phyloP scores from a whole-genome alignment of 345 rosid species.

The Eutrema yunnanense region DNA sequence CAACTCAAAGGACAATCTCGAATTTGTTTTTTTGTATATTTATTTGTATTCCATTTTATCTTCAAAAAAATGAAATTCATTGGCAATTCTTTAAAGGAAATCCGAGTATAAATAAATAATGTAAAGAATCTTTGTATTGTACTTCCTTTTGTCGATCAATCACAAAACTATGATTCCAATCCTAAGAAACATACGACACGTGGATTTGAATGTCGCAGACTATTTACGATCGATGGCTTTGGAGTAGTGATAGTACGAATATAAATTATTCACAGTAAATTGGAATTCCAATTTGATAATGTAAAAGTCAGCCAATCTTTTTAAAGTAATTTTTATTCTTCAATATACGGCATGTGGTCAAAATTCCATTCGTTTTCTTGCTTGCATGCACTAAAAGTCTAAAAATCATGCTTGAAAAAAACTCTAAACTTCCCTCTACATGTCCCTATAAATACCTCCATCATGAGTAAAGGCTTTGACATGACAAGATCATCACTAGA shows the following conservation, averaged over 20 bases:
- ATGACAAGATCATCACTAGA: neutral
- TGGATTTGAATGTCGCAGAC: neutral
- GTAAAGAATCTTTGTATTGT: neutral
- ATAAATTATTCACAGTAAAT: slow-evolving; percentile 2
- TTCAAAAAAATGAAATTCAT: neutral
- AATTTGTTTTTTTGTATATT: neutral
- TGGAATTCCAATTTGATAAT: slow-evolving; percentile 13
- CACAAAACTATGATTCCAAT: slow-evolving; percentile 22
- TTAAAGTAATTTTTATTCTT: neutral
- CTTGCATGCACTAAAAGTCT: slow-evolving; percentile 13
- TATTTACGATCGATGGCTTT: neutral
- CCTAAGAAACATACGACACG: slow-evolving; percentile 19
- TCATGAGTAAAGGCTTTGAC: neutral
- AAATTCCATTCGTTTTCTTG: neutral
- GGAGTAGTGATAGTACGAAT: slow-evolving; percentile 15
- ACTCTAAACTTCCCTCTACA: neutral
- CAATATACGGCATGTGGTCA: slow-evolving; percentile 16
- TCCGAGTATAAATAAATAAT: neutral
- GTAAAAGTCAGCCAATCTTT: slow-evolving; percentile 15
- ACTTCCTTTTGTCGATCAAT: neutral
- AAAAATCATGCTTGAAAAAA: slow-evolving; percentile 4
- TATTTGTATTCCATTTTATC: slow-evolving; percentile 2
- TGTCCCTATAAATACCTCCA: slow-evolving; percentile 23
- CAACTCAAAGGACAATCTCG: neutral
- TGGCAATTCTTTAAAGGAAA: neutral